Conservation (phyloP, 306 rosid species). For the Cucumis sativus region DNA sequence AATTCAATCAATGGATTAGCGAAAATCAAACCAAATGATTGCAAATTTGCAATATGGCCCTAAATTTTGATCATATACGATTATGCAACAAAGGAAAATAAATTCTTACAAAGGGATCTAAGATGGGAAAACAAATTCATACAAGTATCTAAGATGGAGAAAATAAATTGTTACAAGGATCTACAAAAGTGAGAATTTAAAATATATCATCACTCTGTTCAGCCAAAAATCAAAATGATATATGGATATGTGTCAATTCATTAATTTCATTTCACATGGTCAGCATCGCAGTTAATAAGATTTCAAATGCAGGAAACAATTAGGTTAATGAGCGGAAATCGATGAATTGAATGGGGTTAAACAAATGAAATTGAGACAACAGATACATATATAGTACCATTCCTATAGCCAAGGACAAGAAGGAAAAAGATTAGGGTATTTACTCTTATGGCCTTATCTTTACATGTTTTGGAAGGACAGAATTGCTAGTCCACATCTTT, state of each 20-base stretch:
- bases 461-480: not conserved
- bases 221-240: not conserved
- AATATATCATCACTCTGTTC: not conserved
- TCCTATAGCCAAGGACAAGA: not conserved
- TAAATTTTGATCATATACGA: not conserved
- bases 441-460: not conserved
- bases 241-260: not conserved
- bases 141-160: too few relatives aligned
- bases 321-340: not conserved
- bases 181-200: not conserved
- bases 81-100: not conserved
- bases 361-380: not conserved
- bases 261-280: not conserved
- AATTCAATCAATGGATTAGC: too few relatives aligned
- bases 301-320: not conserved
- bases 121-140: too few relatives aligned
- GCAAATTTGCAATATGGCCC: not conserved
- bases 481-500: conserved; percentile 6
- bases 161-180: not conserved
- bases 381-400: not conserved
- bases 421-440: not conserved
- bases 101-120: too few relatives aligned
- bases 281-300: not conserved
- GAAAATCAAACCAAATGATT: not conserved
- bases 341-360: not conserved